Percentiles rank a stretch among this genome's conserved stretches.
Conservation (phyloP, 192 early-diverging fungal genomes). For the Gaertneriomyces semiglobifer region DNA sequence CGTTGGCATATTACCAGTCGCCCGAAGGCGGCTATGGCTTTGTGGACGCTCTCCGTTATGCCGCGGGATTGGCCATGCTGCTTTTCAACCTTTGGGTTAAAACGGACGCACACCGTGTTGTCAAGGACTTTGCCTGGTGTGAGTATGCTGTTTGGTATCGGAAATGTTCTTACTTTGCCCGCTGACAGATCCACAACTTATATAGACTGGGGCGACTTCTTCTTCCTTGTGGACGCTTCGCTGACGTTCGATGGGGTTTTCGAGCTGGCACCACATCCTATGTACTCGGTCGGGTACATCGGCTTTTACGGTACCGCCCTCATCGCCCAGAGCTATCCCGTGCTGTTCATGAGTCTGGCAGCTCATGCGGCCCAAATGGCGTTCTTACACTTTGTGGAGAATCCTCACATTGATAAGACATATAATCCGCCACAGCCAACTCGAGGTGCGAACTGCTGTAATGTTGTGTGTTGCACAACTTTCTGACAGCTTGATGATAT, state of each 20-base stretch:
- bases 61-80: constrained; percentile 74
- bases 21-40: constrained; percentile 46
- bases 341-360: constrained; percentile 82
- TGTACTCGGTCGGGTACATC: constrained; percentile 97
- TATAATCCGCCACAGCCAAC: constrained; percentile 43
- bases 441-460: not conserved
- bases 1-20: constrained; percentile 72
- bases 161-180: too few relatives aligned
- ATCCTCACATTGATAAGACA: constrained; percentile 77
- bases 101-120: constrained; percentile 88
- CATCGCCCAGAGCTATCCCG: constrained; percentile 86
- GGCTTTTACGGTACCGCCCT: constrained; percentile 94
- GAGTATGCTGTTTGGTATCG: constrained; percentile 30
- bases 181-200: not conserved
- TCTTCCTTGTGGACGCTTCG: constrained; percentile 85
- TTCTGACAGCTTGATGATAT: not conserved
- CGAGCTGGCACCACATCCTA: constrained; percentile 96
- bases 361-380: constrained; percentile 86
- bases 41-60: constrained; percentile 64
- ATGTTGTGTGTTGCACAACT: not conserved
- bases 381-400: constrained; percentile 89
- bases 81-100: constrained; percentile 96
- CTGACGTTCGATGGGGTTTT: constrained; percentile 85
- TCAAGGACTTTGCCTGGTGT: constrained; percentile 98
- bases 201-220: constrained; percentile 98